Base-by-base conservation (phyloP, 2,329 filamentous ascomycete species). In the Curvularia verruculosa region DNA sequence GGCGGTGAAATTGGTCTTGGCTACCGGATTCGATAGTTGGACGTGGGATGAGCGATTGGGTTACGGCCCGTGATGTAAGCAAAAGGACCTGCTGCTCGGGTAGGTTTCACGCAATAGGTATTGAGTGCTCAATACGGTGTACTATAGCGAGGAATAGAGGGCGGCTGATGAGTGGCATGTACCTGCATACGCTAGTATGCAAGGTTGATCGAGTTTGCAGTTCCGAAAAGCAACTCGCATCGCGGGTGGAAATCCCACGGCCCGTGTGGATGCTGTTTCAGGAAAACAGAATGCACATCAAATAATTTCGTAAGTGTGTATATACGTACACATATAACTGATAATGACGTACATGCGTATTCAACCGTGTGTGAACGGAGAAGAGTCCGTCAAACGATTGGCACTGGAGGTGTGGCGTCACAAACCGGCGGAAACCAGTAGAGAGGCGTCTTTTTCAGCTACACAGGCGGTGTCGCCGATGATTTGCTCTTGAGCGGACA, bases 171-270 rank as follows among this genome's bases (percentile, higher is more conserved):
- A n/a, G 46, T 26, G 2, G 8, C n/a, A 21, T n/a, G 18, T 34
- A 24, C 23, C 23, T 26, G 24, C 15, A 39, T 37, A 15, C 15
- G 15, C 31, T 49, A 31, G 24, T n/a, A 24, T 49, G 46, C 34
- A 26, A 9, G 24, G 21, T 26, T 19, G 34, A 49, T 39, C 34
- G 5, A 18, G 24, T 34, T 55, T 46, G 40, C 26, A 43, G 21
- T 21, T 45, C 29, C 23, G 28, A 55, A 55, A 55, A 46, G 29
- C 49, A 51, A 26, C 15, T 37, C 29, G 40, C 21, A 51, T 23
- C 12, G 52, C 24, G 47, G 52, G 48, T 45, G 37, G 39, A 29
- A 24, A 45, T 24, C 18, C 18, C 23, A 39, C 47, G 24, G 52
- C 7, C 52, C 31, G 47, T 36, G 24, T 18, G 29, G 19, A 44